Percentiles rank a stretch among this genome's conserved stretches.
Evolutionary conservation across 1,284 basidiomycete genomes (phyloP).

Genomic region (Leccinum huronense): DNA sequence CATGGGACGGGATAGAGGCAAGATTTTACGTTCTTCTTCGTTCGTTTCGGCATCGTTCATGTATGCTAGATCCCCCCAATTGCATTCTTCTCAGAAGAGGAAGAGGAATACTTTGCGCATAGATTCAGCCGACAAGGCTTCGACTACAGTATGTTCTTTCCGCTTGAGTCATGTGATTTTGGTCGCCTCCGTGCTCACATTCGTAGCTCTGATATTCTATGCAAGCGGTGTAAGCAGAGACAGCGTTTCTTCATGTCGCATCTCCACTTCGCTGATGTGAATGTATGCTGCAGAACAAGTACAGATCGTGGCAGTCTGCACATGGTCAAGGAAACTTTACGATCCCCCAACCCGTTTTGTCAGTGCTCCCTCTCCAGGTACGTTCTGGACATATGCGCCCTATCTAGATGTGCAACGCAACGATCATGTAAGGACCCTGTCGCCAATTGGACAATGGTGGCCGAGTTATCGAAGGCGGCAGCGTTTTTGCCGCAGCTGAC

Average conservation of each 20-base stretch:
- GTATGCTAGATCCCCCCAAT: conserved; percentile 52
- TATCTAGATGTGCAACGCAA: background rate
- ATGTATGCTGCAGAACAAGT: conserved; percentile 45
- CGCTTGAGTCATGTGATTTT: background rate
- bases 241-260: background rate
- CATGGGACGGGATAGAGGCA: conserved; percentile 37
- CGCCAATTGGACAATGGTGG: conserved; percentile 53
- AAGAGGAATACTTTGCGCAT: conserved; percentile 68
- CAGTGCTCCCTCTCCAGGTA: conserved; percentile 54
- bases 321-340: conserved; percentile 57
- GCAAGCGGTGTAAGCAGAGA: conserved; percentile 41
- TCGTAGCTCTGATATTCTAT: conserved; percentile 57
- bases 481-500: conserved; percentile 52
- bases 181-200: background rate
- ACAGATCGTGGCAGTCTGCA: conserved; percentile 49
- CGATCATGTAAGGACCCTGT: conserved; percentile 53
- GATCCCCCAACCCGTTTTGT: conserved; percentile 55
- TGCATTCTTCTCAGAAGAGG: conserved; percentile 53
- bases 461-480: conserved; percentile 43
- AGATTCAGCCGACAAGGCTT: conserved; percentile 59
- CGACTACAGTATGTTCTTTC: conserved; percentile 49
- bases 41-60: background rate
- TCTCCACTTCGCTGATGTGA: conserved; percentile 2
- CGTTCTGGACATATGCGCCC: conserved; percentile 13
- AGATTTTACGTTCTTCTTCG: background rate